These are phyloP conservation scores for Lentinula detonsa DNA, from an alignment of 768 basidiomycete genomes.

Conservation along the genomic window DNA sequence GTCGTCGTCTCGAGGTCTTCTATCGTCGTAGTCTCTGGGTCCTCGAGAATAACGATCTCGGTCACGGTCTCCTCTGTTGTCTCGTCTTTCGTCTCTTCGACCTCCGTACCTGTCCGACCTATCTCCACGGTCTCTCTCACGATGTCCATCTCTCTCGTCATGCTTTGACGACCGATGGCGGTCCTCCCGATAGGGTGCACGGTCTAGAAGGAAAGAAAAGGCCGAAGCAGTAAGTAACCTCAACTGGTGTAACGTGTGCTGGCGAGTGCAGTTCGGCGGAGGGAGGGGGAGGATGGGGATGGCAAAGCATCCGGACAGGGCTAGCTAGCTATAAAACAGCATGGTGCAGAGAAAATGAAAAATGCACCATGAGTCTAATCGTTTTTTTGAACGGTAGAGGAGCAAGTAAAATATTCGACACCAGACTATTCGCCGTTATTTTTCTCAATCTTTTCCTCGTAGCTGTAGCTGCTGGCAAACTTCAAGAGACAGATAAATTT, in stretches of 20 bases:
- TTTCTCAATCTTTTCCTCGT: not conserved
- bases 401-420: not conserved
- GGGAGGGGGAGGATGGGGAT: conserved; percentile 29
- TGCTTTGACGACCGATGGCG: conserved; percentile 64
- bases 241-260: conserved; percentile 19
- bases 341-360: conserved; percentile 44
- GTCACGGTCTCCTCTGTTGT: conserved; percentile 19
- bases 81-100: conserved; percentile 18
- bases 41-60: conserved; percentile 38
- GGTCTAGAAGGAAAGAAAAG: conserved; percentile 43
- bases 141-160: conserved; percentile 39
- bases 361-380: conserved; percentile 63
- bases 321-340: conserved; percentile 63
- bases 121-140: conserved; percentile 24
- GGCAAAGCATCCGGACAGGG: conserved; percentile 25
- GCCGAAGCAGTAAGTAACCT: conserved; percentile 44
- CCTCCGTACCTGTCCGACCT: conserved; percentile 19
- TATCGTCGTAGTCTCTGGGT: conserved; percentile 40
- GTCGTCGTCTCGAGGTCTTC: conserved; percentile 42
- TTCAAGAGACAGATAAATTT: conserved; percentile 5
- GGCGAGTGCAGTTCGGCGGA: conserved; percentile 32
- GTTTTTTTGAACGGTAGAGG: conserved; percentile 26
- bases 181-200: conserved; percentile 56
- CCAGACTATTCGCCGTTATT: not conserved
- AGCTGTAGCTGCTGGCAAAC: conserved; percentile 7